These are phyloP conservation scores for Phytophthora sp. DNA, from an alignment of 352 stramenopile genomes.

Conservation along the genomic window DNA sequence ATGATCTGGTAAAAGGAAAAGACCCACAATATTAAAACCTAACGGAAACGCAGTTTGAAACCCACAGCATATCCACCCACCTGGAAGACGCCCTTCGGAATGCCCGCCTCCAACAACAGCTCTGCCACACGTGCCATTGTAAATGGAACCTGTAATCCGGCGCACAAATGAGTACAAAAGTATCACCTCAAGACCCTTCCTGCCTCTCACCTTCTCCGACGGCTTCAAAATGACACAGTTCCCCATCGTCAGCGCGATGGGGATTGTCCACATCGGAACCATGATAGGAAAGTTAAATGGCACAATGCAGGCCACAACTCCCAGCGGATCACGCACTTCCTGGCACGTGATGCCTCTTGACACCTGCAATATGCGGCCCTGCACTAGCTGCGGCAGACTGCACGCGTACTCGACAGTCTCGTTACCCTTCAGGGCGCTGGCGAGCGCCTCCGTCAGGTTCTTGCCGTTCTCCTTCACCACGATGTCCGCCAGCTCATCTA, in stretches of 20 bases:
- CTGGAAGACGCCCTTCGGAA: conserved; percentile 95
- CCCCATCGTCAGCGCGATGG: conserved; percentile 96
- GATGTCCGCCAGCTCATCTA: conserved; percentile 91
- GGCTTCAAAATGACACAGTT: conserved; percentile 98
- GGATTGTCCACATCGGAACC: conserved; percentile 98
- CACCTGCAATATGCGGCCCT: conserved; percentile 90
- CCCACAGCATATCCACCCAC: conserved; percentile 22
- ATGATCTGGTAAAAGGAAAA: conserved; percentile 78
- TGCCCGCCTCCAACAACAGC: conserved; percentile 91
- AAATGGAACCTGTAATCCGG: conserved; percentile 70
- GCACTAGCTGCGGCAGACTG: conserved; percentile 90
- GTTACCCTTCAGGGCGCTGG: conserved; percentile 97
- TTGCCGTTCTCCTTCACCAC: conserved; percentile 97
- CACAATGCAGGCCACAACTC: conserved; percentile 92
- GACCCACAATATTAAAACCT: neutral
- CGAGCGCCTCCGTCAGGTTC: conserved; percentile 97
- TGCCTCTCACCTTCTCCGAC: conserved; percentile 93
- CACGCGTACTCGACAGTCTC: conserved; percentile 98
- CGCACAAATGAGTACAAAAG: neutral
- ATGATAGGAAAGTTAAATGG: conserved; percentile 99
- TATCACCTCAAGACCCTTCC: neutral
- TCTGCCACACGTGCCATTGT: conserved; percentile 92
- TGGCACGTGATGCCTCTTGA: conserved; percentile 93
- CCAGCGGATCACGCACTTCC: conserved; percentile 93
- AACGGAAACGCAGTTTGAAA: neutral